Evolutionary conservation across 352 stramenopile species (phyloP).

Genomic region (Globisporangium polare): DNA sequence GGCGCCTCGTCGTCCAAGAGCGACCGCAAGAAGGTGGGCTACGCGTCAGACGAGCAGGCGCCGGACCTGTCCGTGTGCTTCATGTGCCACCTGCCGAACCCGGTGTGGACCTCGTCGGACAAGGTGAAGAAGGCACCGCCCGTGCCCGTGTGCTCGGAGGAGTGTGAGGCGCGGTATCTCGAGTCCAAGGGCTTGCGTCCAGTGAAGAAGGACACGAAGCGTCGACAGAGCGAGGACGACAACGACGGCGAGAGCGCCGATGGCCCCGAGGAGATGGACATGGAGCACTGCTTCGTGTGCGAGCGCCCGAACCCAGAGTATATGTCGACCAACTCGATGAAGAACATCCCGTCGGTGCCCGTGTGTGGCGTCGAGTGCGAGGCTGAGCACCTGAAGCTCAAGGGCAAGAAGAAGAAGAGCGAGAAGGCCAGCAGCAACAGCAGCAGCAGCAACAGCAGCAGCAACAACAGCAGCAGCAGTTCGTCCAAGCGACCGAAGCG

Average conservation of each 20-base stretch:
- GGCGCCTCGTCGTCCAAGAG: constrained; percentile 14
- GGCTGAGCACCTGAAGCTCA: constrained; percentile 29
- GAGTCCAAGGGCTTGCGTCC: constrained; percentile 48
- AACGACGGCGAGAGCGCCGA: constrained; percentile 12
- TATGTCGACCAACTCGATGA: constrained; percentile 54
- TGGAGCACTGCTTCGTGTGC: constrained; percentile 62
- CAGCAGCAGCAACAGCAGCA: neutral
- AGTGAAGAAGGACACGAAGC: constrained; percentile 17
- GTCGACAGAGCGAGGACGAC: constrained; percentile 13
- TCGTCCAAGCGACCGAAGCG: constrained; percentile 4
- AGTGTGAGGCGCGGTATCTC: constrained; percentile 52
- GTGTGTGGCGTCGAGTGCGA: constrained; percentile 75
- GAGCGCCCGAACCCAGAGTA: constrained; percentile 54
- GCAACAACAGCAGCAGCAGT: neutral
- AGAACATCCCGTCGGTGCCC: constrained; percentile 41
- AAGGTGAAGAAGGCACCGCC: constrained; percentile 46
- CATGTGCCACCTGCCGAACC: constrained; percentile 54
- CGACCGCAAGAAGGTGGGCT: constrained; percentile 27
- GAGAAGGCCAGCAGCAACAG: constrained; percentile 21
- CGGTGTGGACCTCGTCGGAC: constrained; percentile 65
- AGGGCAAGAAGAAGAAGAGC: constrained; percentile 19
- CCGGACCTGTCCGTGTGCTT: constrained; percentile 34
- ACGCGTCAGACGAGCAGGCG: constrained; percentile 1
- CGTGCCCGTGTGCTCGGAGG: constrained; percentile 54
- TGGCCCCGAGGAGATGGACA: constrained; percentile 16